Evolutionary conservation across 2,329 filamentous ascomycete genomes (phyloP), one percentile per base, ranked within the genome.

Genomic region (Hypoxylon sp.): DNA sequence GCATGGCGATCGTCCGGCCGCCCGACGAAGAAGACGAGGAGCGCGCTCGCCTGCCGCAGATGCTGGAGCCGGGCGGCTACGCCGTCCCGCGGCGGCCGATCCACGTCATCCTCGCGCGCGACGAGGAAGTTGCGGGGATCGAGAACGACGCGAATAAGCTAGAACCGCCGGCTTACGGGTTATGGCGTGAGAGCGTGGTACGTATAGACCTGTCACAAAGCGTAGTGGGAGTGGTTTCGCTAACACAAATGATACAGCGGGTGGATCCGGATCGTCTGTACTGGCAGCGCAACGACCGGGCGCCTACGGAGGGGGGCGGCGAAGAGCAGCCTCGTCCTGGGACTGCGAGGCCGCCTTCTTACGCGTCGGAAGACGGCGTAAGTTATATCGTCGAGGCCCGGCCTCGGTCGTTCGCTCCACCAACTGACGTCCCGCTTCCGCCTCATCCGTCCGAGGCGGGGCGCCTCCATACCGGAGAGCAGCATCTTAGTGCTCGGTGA

Each of bases 111-210:
- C 82, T 94, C 47, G 87, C 88, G 1, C 84, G 87, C 41, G 92
- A 95, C 72, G 91, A 94, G 72, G 91, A 93, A 72, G 85, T 86
- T 17, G 84, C 80, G 1, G 85, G 84, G 3, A 75, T 83, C 55
- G 83, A 86, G 59, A 85, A 81, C 52, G 84, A 87, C 61, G 79
- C 84, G 0, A 79, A 80, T 43, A 88, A 88, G 70, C 68, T 83
- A 19, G 87, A 88, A 7, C 93, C 94, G 3, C 93, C 94, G 0
- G 92, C 92, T 1, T 97, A 97, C 74, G 93, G 93, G 0, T 80
- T 93, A 0, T 96, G 92, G 91, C 84, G 92, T 54, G 89, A 89
- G 76, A 94, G 90, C 72, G 91, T 95, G 77, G 89, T 92, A 84
- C 77, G 89, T 87, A 49, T 44, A 1, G 17, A 41, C 41, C 8